Evolutionary conservation across 140 eudicot species (phyloP), one percentile per base, ranked within the genome.

Genomic region (Cichorium intybus): DNA sequence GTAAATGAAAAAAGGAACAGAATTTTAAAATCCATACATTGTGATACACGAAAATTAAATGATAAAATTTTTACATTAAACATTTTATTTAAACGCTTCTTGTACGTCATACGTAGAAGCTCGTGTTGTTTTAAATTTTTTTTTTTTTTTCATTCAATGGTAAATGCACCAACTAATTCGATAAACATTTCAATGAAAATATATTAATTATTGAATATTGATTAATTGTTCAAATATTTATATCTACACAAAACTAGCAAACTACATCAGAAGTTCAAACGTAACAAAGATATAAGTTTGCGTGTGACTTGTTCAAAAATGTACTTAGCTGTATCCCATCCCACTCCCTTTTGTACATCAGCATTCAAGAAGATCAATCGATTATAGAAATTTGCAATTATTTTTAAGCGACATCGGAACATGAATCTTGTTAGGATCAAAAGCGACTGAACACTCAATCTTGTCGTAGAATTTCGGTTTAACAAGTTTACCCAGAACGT

Each of bases 401-500:
- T 79, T 81, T 80, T 73, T 81, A 9, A 89, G 73, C 1, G 89
- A 53, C 49, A 86, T 81, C 0, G 89, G 77, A 24, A 37, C 71
- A 59, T 76, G 80, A 21, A 74, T 57, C 72, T 82, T 85, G 22
- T 82, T 78, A 3, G 89, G 80, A 59, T 88, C 87, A 49, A 60
- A 83, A 18, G 56, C 77, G 50, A 92, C 74, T 0, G 77, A 45
- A 69, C 98, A 92, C 24, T 80, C 84, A 10, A 92, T 64, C 63
- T 59, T 69, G 56, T 79, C 72, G 70, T 68, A 58, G 71, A 92
- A 92, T 65, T 81, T 92, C 1, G 98, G 95, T 62, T 83, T 87
- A 15, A 92, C 98, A 53, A 92, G 53, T 83, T 84, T 81, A 7
- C 98, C 98, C 83, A 92, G 31, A 50, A 92, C 96, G 57, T 92